Base-by-base conservation (phyloP, 257 asterid genomes). In the Solanum virginianum region DNA sequence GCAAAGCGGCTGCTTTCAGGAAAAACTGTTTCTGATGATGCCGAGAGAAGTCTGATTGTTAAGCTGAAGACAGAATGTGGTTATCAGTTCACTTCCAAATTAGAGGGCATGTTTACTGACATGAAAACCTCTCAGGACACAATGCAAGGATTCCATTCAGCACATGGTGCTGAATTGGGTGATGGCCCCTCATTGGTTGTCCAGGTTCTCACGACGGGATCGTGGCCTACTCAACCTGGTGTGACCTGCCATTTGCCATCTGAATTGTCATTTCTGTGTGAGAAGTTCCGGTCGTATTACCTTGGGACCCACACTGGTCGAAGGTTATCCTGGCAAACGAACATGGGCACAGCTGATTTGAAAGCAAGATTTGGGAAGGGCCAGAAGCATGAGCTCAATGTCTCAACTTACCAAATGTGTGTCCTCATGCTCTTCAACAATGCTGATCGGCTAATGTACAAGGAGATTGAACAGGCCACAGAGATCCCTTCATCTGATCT, bases 61-160 rank as follows among this genome's bases (percentile, higher is more conserved):
- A 95, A 94, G 87, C 89, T 95, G 91, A 95, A 94, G 90, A 94
- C 97, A 10, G 97, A 95, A 86, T 95, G 98, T 81, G 98, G 98
- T 22, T 92, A 93, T 84, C 98, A 94, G 47, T 95, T 95, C 81
- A 95, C 98, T 39, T 95, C 98, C 3, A 94, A 95, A 85, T 85
- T 95, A 80, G 99, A 95, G 85, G 97, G 98, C 86, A 94, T 95
- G 99, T 94, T 95, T 84, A 95, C 96, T 1, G 98, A 95, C 89
- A 94, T 95, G 98, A 94, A 92, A 89, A 95, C 99, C 1, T 94
- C 99, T 53, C 97, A 93, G 87, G 99, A 95, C 83, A 92, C 97
- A 11, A 94, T 93, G 97, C 98, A 95, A 82, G 98, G 95, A 57
- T 95, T 94, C 85, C 91, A 94, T 80, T 83, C 92, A 22, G 91